Base-by-base conservation (phyloP, 495 filamentous ascomycete species). In the Penicillium lagena region DNA sequence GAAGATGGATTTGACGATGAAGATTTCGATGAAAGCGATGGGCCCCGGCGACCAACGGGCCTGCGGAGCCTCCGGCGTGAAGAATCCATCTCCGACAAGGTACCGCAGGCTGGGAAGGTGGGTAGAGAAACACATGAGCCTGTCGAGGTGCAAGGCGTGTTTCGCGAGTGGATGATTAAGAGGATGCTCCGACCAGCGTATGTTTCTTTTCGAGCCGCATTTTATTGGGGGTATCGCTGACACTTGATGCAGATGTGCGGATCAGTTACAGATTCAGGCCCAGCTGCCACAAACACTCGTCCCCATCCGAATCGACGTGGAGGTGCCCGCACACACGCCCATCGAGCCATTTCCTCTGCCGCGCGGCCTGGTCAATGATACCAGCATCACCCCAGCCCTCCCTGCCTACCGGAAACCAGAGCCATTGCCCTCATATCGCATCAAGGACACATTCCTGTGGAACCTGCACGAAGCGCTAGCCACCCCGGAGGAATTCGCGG, bases 381-480 rank as follows among this genome's bases (percentile, higher is more conserved):
- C 79, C 34, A 67, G 64, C 28, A 77, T 87, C 46, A 82, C 82
- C 52, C 72, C 80, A 40, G 71, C 76, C 12, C 64, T 87, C 44
- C 82, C 87, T 6, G 79, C 82, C n/a, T 95, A 91, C 66, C 80
- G 79, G 53, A 68, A 72, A 17, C 85, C 82, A 28, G 90, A 96
- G 34, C 67, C 78, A 38, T 83, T 89, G 15, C 83, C 90, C 12
- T 81, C 86, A 4, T 95, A 85, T 61, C 77, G 91, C 37, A 73
- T 99, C 30, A 89, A 95, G 62, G 93, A 99, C 52, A 85, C 83
- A 22, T 96, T 99, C 58, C 65, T 97, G 17, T 99, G 93, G 93
- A 99, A 99, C 58, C 74, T 99, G 9, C 90, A 97, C 64, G 93
- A 99, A 68, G 86, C 87, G 2, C 69, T 96, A 29, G 85, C 90